Evolutionary conservation across 345 rosid species (phyloP).

Genomic region (Draba incana): DNA sequence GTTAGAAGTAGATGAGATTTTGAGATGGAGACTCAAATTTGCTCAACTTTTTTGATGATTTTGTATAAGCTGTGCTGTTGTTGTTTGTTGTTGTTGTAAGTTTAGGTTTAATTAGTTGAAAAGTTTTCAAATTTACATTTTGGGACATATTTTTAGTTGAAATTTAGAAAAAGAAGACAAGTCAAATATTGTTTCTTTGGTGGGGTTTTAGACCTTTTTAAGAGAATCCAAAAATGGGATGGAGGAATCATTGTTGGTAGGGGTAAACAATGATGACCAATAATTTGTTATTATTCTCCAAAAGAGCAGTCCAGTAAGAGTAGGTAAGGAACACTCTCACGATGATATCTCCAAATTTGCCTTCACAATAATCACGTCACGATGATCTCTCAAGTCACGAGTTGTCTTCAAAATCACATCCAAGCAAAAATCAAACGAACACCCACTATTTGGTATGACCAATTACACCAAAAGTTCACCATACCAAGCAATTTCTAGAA

Average conservation of each 20-base stretch:
- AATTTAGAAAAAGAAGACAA: neutral
- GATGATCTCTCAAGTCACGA: constrained; percentile 26
- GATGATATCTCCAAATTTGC: constrained; percentile 19
- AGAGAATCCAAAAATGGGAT: constrained; percentile 33
- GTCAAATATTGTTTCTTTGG: constrained; percentile 24
- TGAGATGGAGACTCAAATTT: constrained; percentile 1
- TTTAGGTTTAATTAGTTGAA: neutral
- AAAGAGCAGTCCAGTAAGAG: constrained; percentile 23
- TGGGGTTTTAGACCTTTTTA: constrained; percentile 27
- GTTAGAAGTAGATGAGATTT: constrained; percentile 1
- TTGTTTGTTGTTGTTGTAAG: constrained; percentile 8
- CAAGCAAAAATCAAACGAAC: constrained; percentile 14
- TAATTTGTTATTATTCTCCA: constrained; percentile 32
- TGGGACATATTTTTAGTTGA: neutral
- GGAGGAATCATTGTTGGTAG: constrained; percentile 38
- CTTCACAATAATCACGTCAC: constrained; percentile 23
- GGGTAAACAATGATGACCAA: constrained; percentile 34
- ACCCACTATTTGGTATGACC: constrained; percentile 6
- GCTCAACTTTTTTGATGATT: constrained; percentile 22
- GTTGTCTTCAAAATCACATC: constrained; percentile 14
- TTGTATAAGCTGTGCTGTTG: neutral
- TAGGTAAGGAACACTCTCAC: constrained; percentile 23
- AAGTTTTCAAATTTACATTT: too few species aligned
- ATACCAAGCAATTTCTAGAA: neutral
- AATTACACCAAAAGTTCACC: too few species aligned